Conservation (phyloP, 2,329 filamentous ascomycete genomes). For the Clonostachys solani region DNA sequence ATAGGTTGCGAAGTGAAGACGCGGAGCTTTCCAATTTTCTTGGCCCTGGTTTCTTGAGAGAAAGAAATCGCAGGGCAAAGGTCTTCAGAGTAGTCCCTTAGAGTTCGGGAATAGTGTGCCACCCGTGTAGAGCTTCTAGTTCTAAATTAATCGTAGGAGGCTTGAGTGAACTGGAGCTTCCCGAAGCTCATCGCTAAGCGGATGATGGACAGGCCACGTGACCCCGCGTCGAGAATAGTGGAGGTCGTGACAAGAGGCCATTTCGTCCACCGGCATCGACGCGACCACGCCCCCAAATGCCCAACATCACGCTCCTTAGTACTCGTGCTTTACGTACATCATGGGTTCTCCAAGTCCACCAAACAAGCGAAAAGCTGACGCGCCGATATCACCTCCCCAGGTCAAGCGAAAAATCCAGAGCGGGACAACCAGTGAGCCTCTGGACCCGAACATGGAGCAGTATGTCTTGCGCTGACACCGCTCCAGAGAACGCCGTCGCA, state of each 20-base stretch:
- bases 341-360: slow-evolving; percentile 17
- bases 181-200: not conserved
- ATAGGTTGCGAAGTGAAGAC: not conserved
- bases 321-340: not conserved
- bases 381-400: slow-evolving; percentile 47
- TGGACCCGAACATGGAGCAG: not conserved
- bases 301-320: not conserved
- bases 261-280: slow-evolving; percentile 2
- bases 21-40: too few relatives aligned
- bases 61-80: too few relatives aligned
- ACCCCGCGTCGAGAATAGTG: slow-evolving; percentile 15
- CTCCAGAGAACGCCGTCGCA: slow-evolving; percentile 62
- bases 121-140: not conserved
- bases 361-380: slow-evolving; percentile 31
- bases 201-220: slow-evolving; percentile 15
- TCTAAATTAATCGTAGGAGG: not conserved
- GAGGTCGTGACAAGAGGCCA: too few relatives aligned
- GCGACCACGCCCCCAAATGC: not conserved
- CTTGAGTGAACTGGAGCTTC: not conserved
- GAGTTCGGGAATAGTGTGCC: too few relatives aligned
- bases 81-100: too few relatives aligned
- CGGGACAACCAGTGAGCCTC: slow-evolving; percentile 41
- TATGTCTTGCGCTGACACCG: slow-evolving; percentile 8
- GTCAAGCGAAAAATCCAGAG: slow-evolving; percentile 48
- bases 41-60: too few relatives aligned